Evolutionary conservation across 2,329 filamentous ascomycete genomes (phyloP), one percentile per base, ranked within the genome.

Genomic region (Nigrograna mackinnonii): DNA sequence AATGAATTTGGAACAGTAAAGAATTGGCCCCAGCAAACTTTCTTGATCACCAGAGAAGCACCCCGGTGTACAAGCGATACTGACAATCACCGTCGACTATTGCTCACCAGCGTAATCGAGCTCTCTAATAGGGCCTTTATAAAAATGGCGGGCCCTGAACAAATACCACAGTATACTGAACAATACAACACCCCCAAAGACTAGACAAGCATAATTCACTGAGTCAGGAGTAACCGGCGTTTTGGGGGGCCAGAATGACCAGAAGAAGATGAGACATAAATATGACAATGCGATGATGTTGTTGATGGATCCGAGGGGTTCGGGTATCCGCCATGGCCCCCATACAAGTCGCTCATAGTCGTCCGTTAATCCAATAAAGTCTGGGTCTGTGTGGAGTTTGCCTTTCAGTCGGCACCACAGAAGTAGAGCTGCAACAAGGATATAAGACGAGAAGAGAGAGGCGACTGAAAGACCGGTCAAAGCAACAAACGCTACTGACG

Each of bases 241-340:
- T 14, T 7, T 30, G 6, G 16, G 12, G 2, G 42, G 42, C 46
- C 46, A 48, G 21, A 46, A 46, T 4, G 19, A 20, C 16, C 19
- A 42, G 17, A 46, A 37, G 18, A n/a, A 34, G 3, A 46, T 17
- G 17, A 42, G 13, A 11, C 22, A 4, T 3, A 41, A 13, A 24
- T 36, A 44, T 2, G 31, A 22, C 30, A 37, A 44, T 6, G 16
- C 46, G 14, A 45, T 40, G 1, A 14, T 21, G 30, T 48, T 48
- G n/a, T 21, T 37, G 7, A 41, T 18, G 4, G 32, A 36, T 1
- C 46, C 46, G 3, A 41, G 21, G 4, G 20, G 28, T 13, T 37
- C 46, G 3, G 41, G 38, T 2, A 48, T 36, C 13, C 18, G 20
- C 46, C 46, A 48, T 9, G 46, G 41, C 2, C 46, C 46, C 46